Percentiles rank a stretch among this genome's conserved stretches.
phyloP scores from a whole-genome alignment of 495 filamentous ascomycete species.

The Penicillium paradoxum region DNA sequence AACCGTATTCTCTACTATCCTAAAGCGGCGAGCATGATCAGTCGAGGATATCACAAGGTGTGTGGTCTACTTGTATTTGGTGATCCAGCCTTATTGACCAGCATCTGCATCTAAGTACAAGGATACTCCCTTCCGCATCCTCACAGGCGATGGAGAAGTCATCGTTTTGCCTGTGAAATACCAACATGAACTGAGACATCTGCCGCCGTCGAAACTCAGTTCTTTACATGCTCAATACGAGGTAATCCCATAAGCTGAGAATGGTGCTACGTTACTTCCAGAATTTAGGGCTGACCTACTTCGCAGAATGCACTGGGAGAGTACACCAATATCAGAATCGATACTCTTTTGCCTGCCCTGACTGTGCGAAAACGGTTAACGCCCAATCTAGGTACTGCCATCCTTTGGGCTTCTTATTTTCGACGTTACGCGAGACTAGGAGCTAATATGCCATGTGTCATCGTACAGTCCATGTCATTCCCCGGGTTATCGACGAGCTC shows the following conservation, averaged over 20 bases:
- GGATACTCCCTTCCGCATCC: constrained; percentile 25
- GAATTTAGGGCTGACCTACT: background rate
- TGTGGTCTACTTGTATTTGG: background rate
- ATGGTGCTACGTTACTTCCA: background rate
- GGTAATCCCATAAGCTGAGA: constrained; percentile 9
- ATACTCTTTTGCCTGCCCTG: constrained; percentile 20
- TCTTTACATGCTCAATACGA: constrained; percentile 27
- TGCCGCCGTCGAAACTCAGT: constrained; percentile 19
- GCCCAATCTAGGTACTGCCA: constrained; percentile 19
- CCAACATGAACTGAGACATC: constrained; percentile 21
- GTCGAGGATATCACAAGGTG: constrained; percentile 27
- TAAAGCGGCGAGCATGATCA: constrained; percentile 19
- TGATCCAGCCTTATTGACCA: background rate
- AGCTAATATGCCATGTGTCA: background rate
- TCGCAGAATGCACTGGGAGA: constrained; percentile 28
- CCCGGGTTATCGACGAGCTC: constrained; percentile 27
- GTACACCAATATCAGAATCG: constrained; percentile 27
- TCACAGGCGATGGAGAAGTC: constrained; percentile 33
- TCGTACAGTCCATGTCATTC: constrained; percentile 23
- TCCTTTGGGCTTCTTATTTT: background rate
- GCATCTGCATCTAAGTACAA: constrained; percentile 18
- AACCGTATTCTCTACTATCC: constrained; percentile 29
- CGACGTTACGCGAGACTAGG: background rate
- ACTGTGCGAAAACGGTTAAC: constrained; percentile 27
- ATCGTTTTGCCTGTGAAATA: constrained; percentile 30